phyloP scores from a whole-genome alignment of 192 early-diverging fungal species.

The Podila horticola region DNA sequence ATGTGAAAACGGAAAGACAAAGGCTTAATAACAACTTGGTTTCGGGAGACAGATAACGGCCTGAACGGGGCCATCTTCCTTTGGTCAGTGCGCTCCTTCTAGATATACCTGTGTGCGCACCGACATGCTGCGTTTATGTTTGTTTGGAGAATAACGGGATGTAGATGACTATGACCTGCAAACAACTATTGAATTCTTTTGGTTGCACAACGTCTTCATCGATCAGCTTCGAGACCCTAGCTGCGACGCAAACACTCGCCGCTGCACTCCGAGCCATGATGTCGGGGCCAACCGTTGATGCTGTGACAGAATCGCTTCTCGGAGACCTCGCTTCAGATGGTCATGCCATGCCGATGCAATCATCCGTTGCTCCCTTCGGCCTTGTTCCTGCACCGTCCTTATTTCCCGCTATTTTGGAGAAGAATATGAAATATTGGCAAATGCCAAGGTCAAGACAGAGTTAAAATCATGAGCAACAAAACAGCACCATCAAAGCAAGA shows the following conservation, averaged over 20 bases:
- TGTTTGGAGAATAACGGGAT: not conserved
- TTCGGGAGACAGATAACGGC: not conserved
- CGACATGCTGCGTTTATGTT: not conserved
- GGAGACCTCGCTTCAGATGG: not conserved
- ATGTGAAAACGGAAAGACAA: not conserved
- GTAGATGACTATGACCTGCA: no score
- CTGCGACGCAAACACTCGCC: not conserved
- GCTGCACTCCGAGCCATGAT: not conserved
- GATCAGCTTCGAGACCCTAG: not conserved
- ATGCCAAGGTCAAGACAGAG: not conserved
- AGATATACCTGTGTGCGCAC: no score
- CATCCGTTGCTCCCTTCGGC: not conserved
- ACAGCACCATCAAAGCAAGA: no score
- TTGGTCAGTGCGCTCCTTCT: not conserved
- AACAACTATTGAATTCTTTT: no score
- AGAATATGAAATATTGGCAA: not conserved
- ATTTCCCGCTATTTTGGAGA: not conserved
- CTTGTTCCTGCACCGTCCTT: not conserved
- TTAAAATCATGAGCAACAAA: no score
- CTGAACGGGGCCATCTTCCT: not conserved
- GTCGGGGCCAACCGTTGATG: conserved; percentile 1
- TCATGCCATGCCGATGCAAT: conserved; percentile 1
- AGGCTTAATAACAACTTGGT: no score
- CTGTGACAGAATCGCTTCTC: not conserved
- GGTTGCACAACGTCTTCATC: no score